Percentiles rank a stretch among this genome's conserved stretches.
Conservation (phyloP, 2,329 filamentous ascomycete genomes). For the Anisogramma anomala region DNA sequence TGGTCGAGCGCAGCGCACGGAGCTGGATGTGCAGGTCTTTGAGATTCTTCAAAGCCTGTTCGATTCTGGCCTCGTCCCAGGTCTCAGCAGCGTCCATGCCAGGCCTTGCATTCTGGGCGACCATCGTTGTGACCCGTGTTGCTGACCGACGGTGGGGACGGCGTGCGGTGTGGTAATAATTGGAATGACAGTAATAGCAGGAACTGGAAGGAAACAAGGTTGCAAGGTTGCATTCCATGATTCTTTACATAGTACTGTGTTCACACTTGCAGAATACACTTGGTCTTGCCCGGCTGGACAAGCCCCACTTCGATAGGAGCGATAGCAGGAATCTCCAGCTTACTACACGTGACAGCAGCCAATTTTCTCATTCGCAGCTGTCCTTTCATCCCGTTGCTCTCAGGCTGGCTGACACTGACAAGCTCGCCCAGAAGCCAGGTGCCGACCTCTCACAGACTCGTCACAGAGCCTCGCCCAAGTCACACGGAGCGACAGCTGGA, state of each 20-base stretch:
- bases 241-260: not conserved
- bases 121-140: conserved; percentile 7
- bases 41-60: conserved; percentile 37
- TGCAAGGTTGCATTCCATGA: not conserved
- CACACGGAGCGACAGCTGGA: too few relatives aligned
- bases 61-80: conserved; percentile 38
- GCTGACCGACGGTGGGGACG: not conserved
- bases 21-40: conserved; percentile 43
- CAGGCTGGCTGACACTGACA: too few relatives aligned
- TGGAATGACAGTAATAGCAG: not conserved
- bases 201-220: not conserved
- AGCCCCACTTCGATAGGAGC: not conserved
- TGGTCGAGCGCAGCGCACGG: conserved; percentile 34
- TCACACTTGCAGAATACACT: not conserved
- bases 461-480: not conserved
- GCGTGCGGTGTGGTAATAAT: not conserved
- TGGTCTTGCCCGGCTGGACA: not conserved
- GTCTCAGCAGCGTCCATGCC: conserved; percentile 20
- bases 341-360: not conserved
- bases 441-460: conserved; percentile 7
- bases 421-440: too few relatives aligned
- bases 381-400: too few relatives aligned
- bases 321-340: not conserved
- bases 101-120: conserved; percentile 1
- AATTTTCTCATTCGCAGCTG: too few relatives aligned